Evolutionary conservation across 2,329 filamentous ascomycete species (phyloP), one percentile per base, ranked within the genome.

Genomic region (Diaporthe citri): DNA sequence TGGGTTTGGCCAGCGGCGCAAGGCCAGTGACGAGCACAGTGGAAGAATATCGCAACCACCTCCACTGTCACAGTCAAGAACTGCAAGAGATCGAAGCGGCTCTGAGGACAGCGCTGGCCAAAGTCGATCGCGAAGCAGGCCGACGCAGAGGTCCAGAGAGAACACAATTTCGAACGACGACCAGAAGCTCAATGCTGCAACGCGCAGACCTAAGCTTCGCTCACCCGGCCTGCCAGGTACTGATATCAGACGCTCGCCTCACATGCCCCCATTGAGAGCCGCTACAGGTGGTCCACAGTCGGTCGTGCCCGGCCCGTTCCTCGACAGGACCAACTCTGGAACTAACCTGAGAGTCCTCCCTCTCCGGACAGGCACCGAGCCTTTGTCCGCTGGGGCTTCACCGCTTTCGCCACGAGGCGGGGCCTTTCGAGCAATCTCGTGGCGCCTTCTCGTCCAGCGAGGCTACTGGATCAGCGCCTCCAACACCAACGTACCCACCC

Each of bases 1-100:
- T 31, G 10, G 85, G 86, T 4, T 87, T 87, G 1, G 80, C 87
- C 85, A 86, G 62, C 83, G 81, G 74, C 86, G 86, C 13, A 82
- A 83, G 9, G 84, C 85, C 0, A 87, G 85, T 64, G 85, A 87
- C 36, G 87, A 89, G 28, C 80, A 62, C 31, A 36, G n/a, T 8
- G 34, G 15, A 78, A 80, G n/a, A 80, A 80, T 28, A 80, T 80
- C 36, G 78, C 77, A 13, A 78, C 72, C 34, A 67, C 76, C 31
- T 77, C 76, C 60, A 81, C 82, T 3, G 6, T 77, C 81, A 20
- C 77, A 80, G 1, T 82, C 82, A 4, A 78, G 78, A 31, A 84
- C 83, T 0, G 88, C 90, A 57, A 85, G 89, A 13, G 86, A 90
- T 57, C 84, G 89, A 56, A 91, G 89, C 76, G 88, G 88, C 43